Evolutionary conservation across 2,329 filamentous ascomycete genomes (phyloP).

Genomic region (Xylaria sp.): DNA sequence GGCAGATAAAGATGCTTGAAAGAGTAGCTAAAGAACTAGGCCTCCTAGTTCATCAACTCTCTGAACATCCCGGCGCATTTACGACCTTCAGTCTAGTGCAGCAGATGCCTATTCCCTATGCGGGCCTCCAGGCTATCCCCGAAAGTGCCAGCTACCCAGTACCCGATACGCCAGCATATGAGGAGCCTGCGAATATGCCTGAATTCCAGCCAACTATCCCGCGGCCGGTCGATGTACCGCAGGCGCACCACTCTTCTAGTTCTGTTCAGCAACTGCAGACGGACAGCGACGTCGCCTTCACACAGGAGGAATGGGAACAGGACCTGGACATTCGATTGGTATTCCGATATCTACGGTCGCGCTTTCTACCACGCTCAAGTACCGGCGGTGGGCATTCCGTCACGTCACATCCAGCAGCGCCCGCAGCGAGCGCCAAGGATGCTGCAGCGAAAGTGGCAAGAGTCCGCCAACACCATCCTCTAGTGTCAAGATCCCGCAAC

Average conservation of each 20-base stretch:
- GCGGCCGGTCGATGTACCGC: conserved; percentile 52
- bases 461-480: conserved; percentile 88
- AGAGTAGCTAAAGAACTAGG: conserved; percentile 89
- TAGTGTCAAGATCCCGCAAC: conserved; percentile 71
- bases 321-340: conserved; percentile 92
- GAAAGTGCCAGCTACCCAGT: conserved; percentile 56
- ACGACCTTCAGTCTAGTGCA: conserved; percentile 78
- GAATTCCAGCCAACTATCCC: conserved; percentile 62
- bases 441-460: conserved; percentile 80
- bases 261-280: conserved; percentile 37
- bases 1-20: conserved; percentile 83
- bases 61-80: conserved; percentile 89
- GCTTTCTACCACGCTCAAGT: conserved; percentile 69
- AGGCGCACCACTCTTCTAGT: conserved; percentile 38
- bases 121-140: conserved; percentile 75
- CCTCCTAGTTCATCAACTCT: conserved; percentile 81
- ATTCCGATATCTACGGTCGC: conserved; percentile 84
- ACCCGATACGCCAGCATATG: conserved; percentile 53
- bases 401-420: conserved; percentile 59
- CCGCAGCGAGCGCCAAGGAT: conserved; percentile 67
- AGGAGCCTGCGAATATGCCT: conserved; percentile 60
- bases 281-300: conserved; percentile 54
- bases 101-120: conserved; percentile 76
- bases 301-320: conserved; percentile 90
- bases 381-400: conserved; percentile 56